Evolutionary conservation across 148 eudicot genomes (phyloP).

Genomic region (Oxyria digyna): DNA sequence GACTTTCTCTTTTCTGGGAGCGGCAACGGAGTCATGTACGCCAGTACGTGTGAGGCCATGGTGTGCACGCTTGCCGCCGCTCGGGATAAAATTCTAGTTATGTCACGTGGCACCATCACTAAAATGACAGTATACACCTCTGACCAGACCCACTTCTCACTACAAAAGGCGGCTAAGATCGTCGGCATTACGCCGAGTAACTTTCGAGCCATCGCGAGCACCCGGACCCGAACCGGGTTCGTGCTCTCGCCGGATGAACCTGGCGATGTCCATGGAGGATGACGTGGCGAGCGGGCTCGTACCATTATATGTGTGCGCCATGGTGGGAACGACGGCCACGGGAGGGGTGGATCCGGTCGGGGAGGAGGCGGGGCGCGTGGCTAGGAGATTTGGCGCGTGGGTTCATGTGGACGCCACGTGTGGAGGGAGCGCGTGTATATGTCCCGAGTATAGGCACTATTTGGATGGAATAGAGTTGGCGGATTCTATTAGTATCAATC

Average conservation of each 20-base stretch:
- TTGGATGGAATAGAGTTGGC: slow-evolving; percentile 32
- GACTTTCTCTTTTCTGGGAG: slow-evolving; percentile 35
- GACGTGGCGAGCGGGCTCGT: slow-evolving; percentile 26
- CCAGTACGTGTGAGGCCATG: slow-evolving; percentile 41
- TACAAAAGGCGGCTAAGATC: slow-evolving; percentile 35
- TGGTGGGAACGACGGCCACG: slow-evolving; percentile 30
- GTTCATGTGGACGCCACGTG: slow-evolving; percentile 23
- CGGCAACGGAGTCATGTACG: slow-evolving; percentile 40
- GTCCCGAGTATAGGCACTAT: slow-evolving; percentile 36
- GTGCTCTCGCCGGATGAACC: slow-evolving; percentile 11
- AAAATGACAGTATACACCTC: slow-evolving; percentile 40
- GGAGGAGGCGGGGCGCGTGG: slow-evolving; percentile 18
- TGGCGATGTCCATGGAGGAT: slow-evolving; percentile 11
- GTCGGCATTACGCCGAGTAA: slow-evolving; percentile 31
- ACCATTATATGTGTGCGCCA: slow-evolving; percentile 36
- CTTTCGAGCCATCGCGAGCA: slow-evolving; percentile 18
- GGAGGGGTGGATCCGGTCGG: slow-evolving; percentile 29
- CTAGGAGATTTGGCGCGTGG: slow-evolving; percentile 26
- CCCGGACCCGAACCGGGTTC: slow-evolving; percentile 2
- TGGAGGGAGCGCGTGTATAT: slow-evolving; percentile 34
- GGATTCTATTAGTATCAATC: slow-evolving; percentile 31
- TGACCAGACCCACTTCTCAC: slow-evolving; percentile 38
- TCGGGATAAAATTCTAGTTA: slow-evolving; percentile 21
- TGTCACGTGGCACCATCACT: slow-evolving; percentile 17
- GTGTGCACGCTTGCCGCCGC: slow-evolving; percentile 34